A percentile compares a stretch with the other conserved stretches of the same genome.
phyloP scores from a whole-genome alignment of 202 grass and related monocot genomes.

The Zoysia matrella region DNA sequence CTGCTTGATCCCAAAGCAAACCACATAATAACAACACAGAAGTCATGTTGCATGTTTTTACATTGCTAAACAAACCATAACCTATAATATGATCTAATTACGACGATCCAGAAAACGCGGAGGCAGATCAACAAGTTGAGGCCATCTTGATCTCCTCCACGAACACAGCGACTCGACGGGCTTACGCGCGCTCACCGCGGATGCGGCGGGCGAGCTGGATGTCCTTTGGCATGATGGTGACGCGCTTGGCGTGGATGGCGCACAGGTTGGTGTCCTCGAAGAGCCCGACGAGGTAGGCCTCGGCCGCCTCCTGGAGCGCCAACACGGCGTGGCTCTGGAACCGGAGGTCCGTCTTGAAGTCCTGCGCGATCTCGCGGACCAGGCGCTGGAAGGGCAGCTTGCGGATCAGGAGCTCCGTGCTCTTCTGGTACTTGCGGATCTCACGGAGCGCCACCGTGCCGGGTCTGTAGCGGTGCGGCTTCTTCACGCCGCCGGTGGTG shows the following conservation, averaged over 20 bases:
- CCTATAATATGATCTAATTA: neutral
- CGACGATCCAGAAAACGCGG: neutral
- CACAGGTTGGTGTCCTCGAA: conserved; percentile 93
- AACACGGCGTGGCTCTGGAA: too few relatives aligned
- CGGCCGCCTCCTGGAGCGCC: conserved; percentile 75
- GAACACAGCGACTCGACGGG: neutral
- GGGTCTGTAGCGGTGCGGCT: conserved; percentile 75
- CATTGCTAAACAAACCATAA: neutral
- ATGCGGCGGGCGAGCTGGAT: conserved; percentile 81
- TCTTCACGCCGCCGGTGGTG: conserved; percentile 78
- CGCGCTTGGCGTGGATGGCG: conserved; percentile 90
- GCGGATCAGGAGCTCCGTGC: too few relatives aligned
- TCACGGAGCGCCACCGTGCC: conserved; percentile 74
- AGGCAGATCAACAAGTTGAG: conserved; percentile 3
- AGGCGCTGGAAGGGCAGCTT: too few relatives aligned
- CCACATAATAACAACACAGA: neutral
- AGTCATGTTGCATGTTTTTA: neutral
- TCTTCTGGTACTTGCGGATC: conserved; percentile 5
- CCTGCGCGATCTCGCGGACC: too few relatives aligned
- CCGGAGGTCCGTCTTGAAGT: too few relatives aligned
- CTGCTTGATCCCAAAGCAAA: neutral
- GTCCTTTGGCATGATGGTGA: conserved; percentile 96
- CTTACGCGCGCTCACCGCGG: conserved; percentile 53
- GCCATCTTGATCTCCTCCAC: neutral
- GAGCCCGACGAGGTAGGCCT: conserved; percentile 79